Evolutionary conservation across 2,329 filamentous ascomycete genomes (phyloP).

Genomic region (Neopestalotiopsis clavispora): DNA sequence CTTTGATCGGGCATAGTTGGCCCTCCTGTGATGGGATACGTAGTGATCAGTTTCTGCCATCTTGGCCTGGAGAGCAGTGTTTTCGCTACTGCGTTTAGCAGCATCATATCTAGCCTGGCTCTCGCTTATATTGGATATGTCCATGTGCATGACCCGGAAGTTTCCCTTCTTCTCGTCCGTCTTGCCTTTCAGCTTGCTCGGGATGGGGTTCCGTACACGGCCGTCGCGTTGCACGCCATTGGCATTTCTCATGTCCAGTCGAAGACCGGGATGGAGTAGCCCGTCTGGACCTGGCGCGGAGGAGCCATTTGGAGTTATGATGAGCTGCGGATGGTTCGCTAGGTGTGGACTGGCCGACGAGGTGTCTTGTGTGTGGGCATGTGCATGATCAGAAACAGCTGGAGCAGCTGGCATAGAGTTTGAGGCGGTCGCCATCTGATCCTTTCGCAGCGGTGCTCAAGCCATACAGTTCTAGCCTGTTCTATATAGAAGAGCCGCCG

Average conservation of each 20-base stretch:
- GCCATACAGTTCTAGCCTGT: slow-evolving; percentile 6
- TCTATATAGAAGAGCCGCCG: neutral
- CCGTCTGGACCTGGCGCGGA: neutral
- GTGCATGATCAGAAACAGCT: slow-evolving; percentile 7
- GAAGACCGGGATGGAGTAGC: slow-evolving; percentile 17
- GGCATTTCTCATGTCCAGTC: slow-evolving; percentile 20
- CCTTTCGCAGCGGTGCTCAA: slow-evolving; percentile 2
- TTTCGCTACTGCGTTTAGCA: slow-evolving; percentile 66
- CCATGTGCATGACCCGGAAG: slow-evolving; percentile 68
- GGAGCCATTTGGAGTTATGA: slow-evolving; percentile 6
- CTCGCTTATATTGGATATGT: slow-evolving; percentile 48
- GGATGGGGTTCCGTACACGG: slow-evolving; percentile 61
- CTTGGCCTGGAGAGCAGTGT: slow-evolving; percentile 62
- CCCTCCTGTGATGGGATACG: slow-evolving; percentile 51
- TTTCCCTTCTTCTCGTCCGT: slow-evolving; percentile 62
- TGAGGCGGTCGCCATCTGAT: slow-evolving; percentile 13
- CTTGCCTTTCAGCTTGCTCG: slow-evolving; percentile 66
- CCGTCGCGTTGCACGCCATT: slow-evolving; percentile 44
- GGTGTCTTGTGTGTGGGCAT: neutral
- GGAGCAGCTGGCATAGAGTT: slow-evolving; percentile 7
- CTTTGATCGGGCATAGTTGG: slow-evolving; percentile 37
- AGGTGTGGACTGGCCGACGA: slow-evolving; percentile 4
- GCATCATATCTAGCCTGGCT: slow-evolving; percentile 56
- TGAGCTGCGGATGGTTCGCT: neutral
- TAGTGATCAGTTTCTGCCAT: slow-evolving; percentile 60